Evolutionary conservation across 2,329 filamentous ascomycete genomes (phyloP), one percentile per base, ranked within the genome.

Genomic region (Aspergillus bombycis): DNA sequence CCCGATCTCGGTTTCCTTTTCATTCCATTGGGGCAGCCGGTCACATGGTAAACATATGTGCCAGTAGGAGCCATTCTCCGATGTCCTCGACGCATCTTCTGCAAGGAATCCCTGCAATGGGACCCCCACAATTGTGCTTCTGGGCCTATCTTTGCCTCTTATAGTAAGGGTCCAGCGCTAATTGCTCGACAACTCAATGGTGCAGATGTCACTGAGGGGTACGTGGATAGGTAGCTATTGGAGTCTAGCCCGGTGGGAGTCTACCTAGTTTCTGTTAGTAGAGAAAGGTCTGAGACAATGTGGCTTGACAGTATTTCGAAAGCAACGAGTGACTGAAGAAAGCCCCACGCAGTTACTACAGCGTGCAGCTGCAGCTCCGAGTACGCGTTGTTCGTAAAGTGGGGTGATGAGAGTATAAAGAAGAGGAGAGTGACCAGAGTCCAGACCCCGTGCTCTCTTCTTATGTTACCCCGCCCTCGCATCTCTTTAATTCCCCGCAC

Each of bases 401-500:
- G 43, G 43, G 43, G 43, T 46, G n/a, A 11, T 3, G 38, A n/a
- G 38, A 10, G 38, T 41, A 41, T 41, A 41, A 41, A 41, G 12
- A 38, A 38, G 34, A 32, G 50, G 11, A 21, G 48, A 32, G 48
- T 14, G 4, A 28, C 14, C 14, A 54, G 32, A 36, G 52, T 36
- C 48, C 48, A 52, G 30, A 11, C 30, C 50, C 28, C 32, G n/a
- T 54, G 28, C 19, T 36, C 1, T 23, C 32, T 45, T n/a, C 0
- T n/a, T n/a, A n/a, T 36, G 23, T 46, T 63, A 56, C 57, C 60
- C 54, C 43, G 45, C 55, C 23, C 36, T 23, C 9, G 14, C 16
- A n/a, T 36, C 36, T 21, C 36, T 54, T 14, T 50, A n/a, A 23
- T 36, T 2, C 30, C 38, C 55, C 21, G 48, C 41, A 54, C 43